These are phyloP conservation scores for Blastocystis sp. DNA, from an alignment of 352 stramenopile species.

Conservation along the genomic window DNA sequence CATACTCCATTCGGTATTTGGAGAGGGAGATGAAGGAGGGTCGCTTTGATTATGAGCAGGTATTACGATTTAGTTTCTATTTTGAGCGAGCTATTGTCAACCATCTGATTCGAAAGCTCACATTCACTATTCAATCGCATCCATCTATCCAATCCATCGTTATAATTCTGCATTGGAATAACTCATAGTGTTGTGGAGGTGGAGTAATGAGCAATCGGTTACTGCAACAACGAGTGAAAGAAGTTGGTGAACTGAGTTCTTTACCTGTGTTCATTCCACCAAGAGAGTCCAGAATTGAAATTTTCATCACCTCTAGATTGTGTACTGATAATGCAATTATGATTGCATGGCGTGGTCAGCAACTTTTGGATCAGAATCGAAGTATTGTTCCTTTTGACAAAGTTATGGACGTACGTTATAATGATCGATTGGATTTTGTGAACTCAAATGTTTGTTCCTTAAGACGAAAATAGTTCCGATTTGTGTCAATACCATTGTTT, in stretches of 20 bases:
- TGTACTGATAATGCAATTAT: slow-evolving; percentile 58
- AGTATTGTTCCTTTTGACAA: not conserved
- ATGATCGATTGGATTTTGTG: slow-evolving; percentile 9
- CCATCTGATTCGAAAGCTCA: slow-evolving; percentile 31
- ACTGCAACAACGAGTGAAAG: not conserved
- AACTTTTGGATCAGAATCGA: not conserved
- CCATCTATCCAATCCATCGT: not conserved
- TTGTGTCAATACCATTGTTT: not conserved
- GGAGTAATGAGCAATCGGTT: slow-evolving; percentile 48
- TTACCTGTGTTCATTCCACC: slow-evolving; percentile 31
- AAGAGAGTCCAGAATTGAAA: not conserved
- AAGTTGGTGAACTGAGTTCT: not conserved
- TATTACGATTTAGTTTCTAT: slow-evolving; percentile 15
- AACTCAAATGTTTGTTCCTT: not conserved
- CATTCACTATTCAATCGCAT: not conserved
- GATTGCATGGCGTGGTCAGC: slow-evolving; percentile 37
- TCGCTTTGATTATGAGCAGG: not conserved
- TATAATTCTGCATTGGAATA: not conserved
- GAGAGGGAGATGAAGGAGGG: not conserved
- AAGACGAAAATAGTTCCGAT: not conserved
- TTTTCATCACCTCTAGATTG: not conserved
- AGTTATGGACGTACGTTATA: slow-evolving; percentile 12
- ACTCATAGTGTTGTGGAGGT: slow-evolving; percentile 49
- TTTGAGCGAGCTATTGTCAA: slow-evolving; percentile 33
- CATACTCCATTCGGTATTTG: slow-evolving; percentile 15